A percentile compares a stretch with the other conserved stretches of the same genome.
Evolutionary conservation across 1,284 basidiomycete genomes (phyloP).

Genomic region (Sporisorium graminicola): DNA sequence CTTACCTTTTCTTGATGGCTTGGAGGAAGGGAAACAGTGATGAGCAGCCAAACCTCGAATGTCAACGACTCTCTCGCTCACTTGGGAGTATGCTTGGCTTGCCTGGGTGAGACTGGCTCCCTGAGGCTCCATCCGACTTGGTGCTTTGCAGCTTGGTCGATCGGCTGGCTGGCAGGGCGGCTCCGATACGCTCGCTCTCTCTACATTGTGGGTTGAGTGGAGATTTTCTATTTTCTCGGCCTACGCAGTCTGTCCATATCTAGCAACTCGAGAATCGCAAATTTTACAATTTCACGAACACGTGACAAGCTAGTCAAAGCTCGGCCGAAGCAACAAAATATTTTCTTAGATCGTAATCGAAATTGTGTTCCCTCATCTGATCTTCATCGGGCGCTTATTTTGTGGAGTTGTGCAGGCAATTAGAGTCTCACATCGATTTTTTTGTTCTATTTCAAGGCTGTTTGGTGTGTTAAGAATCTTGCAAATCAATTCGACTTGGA

Average conservation of each 20-base stretch:
- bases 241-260: background rate
- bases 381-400: too few relatives aligned
- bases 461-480: too few relatives aligned
- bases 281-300: background rate
- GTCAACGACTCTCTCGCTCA: conserved; percentile 16
- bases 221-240: conserved; percentile 5
- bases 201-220: too few relatives aligned
- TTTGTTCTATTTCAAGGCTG: too few relatives aligned
- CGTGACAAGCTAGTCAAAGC: background rate
- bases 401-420: background rate
- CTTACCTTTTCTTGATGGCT: conserved; percentile 59
- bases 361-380: too few relatives aligned
- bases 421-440: background rate
- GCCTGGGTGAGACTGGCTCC: background rate
- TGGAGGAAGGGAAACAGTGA: conserved; percentile 42
- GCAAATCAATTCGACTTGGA: too few relatives aligned
- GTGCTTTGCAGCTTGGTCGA: background rate
- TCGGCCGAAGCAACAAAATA: background rate
- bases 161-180: conserved; percentile 6
- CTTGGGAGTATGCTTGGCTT: background rate
- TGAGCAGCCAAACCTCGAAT: conserved; percentile 29
- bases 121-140: too few relatives aligned
- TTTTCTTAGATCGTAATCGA: too few relatives aligned
- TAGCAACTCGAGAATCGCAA: background rate
- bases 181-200: background rate